Evolutionary conservation across 2,329 filamentous ascomycete genomes (phyloP).

Genomic region (Neonectria punicea): DNA sequence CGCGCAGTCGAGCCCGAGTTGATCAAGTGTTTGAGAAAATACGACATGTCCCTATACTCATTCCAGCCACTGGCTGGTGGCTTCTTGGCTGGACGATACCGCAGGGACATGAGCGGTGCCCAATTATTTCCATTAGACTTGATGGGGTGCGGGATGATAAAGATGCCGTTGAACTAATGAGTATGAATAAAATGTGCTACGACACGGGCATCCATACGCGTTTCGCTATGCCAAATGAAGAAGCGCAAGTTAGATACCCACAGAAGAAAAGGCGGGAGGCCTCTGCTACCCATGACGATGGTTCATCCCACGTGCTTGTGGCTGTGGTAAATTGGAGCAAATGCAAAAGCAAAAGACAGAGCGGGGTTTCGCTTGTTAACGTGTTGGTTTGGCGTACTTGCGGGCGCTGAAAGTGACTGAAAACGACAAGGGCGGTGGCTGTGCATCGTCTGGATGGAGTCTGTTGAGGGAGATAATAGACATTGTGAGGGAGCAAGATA

Average conservation of each 20-base stretch:
- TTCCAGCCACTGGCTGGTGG: conserved; percentile 80
- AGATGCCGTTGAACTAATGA: too few relatives aligned
- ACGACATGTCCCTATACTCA: conserved; percentile 74
- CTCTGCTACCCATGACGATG: too few relatives aligned
- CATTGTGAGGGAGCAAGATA: background rate
- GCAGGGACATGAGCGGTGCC: conserved; percentile 24
- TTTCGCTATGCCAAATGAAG: too few relatives aligned
- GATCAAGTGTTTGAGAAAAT: conserved; percentile 69
- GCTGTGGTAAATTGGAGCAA: background rate
- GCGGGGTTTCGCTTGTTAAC: background rate
- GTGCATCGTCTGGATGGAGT: background rate
- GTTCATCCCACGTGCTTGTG: too few relatives aligned
- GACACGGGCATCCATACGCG: too few relatives aligned
- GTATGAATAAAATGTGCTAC: too few relatives aligned
- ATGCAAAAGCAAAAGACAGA: background rate
- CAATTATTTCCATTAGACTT: too few relatives aligned
- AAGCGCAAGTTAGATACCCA: too few relatives aligned
- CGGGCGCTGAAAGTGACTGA: background rate
- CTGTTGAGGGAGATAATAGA: background rate
- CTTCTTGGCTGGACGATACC: conserved; percentile 71
- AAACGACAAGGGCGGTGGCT: background rate
- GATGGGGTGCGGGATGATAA: too few relatives aligned
- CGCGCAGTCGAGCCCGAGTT: conserved; percentile 73
- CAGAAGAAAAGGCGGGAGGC: too few relatives aligned
- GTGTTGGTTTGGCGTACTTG: background rate